Evolutionary conservation across 2,329 filamentous ascomycete genomes (phyloP), one percentile per base, ranked within the genome.

Genomic region (Neonectria coccinea): DNA sequence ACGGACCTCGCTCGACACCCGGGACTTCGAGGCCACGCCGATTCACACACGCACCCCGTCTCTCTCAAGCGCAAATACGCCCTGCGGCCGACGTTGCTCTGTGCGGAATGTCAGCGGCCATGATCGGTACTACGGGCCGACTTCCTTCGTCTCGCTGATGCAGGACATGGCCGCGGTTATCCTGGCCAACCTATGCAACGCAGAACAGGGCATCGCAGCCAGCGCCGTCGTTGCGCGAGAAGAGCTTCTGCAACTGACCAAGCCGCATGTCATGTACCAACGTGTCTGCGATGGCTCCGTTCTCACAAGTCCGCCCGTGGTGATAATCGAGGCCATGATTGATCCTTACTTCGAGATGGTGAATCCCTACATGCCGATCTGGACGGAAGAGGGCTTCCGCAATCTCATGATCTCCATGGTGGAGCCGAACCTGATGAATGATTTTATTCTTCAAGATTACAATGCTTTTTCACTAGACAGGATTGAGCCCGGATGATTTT

Each of bases 281-380:
- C 50, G 56, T 27, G 45, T 64, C 20, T 64, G 44, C 16, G 62
- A 60, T 42, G 62, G 62, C 5, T 64, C 62, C 1, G 25, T 56
- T n/a, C 29, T 60, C 14, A 64, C 56, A 10, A 59, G 62, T 2
- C 62, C 62, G 20, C 56, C 62, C 6, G 41, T 36, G 27, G 62
- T 64, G 14, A 64, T 64, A 10, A 50, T 64, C 3, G 56, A 64
- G 27, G 62, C 62, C 8, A 61, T 64, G 62, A 56, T 64, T n/a
- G 62, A 60, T 12, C 57, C 62, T 5, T 61, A 64, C 31, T 64
- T 61, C 33, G 62, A 61, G 7, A 52, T 56, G 51, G 62, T 56
- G n/a, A 64, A 61, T n/a, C 62, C 51, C 1, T 18, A 56, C 29
- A 64, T 64, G 52, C 62, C 52, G 10, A 22, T 64, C 29, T 61